phyloP scores from a whole-genome alignment of 73 alveolate genomes.

The Stentor coeruleus region DNA sequence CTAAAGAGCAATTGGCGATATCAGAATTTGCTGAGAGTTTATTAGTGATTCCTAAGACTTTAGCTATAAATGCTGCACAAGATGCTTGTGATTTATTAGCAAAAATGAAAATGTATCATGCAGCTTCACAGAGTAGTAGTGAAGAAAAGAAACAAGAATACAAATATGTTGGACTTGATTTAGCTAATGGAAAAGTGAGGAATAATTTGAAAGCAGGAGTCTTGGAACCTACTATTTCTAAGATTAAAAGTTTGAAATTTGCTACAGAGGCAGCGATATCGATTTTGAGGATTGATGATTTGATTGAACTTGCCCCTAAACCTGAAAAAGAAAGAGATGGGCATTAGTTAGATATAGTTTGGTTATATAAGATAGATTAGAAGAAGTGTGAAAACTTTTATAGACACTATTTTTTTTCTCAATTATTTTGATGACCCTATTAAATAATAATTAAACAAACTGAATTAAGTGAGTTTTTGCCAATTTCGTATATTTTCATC shows the following conservation, averaged over 20 bases:
- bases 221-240: neutral
- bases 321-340: too few species aligned
- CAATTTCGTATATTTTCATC: too few species aligned
- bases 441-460: too few species aligned
- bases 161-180: neutral
- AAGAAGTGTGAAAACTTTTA: too few species aligned
- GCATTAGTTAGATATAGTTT: too few species aligned
- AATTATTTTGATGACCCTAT: too few species aligned
- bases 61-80: constrained; percentile 95
- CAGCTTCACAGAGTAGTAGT: too few species aligned
- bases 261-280: neutral
- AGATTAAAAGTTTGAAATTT: neutral
- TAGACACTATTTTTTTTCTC: too few species aligned
- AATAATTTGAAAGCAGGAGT: neutral
- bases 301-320: too few species aligned
- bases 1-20: constrained; percentile 92
- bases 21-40: constrained; percentile 94
- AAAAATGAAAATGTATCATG: neutral
- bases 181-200: neutral
- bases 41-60: constrained; percentile 92
- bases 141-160: too few species aligned
- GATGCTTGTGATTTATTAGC: constrained; percentile 35
- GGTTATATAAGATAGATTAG: too few species aligned
- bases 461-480: too few species aligned
- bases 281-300: neutral